These are phyloP conservation scores for Podaxis sp. DNA, from an alignment of 768 basidiomycete species.

Conservation along the genomic window DNA sequence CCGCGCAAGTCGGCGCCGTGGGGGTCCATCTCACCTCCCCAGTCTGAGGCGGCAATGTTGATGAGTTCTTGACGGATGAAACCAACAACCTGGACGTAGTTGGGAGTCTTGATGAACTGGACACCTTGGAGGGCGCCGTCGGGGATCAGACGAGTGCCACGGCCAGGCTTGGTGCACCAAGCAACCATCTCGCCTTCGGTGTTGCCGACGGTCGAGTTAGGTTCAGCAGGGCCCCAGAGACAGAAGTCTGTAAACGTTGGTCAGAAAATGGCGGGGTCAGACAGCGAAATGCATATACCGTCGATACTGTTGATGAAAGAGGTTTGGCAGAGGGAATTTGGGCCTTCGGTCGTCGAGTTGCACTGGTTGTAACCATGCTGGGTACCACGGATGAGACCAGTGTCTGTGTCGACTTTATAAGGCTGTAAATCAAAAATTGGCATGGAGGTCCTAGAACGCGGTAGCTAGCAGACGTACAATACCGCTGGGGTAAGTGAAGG, in stretches of 20 bases:
- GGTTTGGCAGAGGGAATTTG: slow-evolving; percentile 62
- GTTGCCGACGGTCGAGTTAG: slow-evolving; percentile 59
- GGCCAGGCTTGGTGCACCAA: slow-evolving; percentile 72
- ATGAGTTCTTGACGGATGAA: slow-evolving; percentile 58
- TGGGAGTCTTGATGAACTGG: slow-evolving; percentile 62
- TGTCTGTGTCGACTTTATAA: slow-evolving; percentile 38
- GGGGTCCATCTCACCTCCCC: slow-evolving; percentile 68
- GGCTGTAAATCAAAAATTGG: slow-evolving; percentile 25
- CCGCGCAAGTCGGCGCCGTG: slow-evolving; percentile 53
- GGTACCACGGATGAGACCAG: slow-evolving; percentile 33
- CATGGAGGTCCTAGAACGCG: not conserved
- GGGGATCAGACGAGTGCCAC: slow-evolving; percentile 74
- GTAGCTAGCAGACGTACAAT: slow-evolving; percentile 34
- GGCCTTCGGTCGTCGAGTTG: slow-evolving; percentile 66
- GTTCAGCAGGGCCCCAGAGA: slow-evolving; percentile 58
- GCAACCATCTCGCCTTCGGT: slow-evolving; percentile 75
- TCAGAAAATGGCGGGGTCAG: not conserved
- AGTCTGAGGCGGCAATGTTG: slow-evolving; percentile 54
- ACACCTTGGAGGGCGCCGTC: slow-evolving; percentile 61
- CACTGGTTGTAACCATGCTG: slow-evolving; percentile 70
- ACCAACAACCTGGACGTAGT: slow-evolving; percentile 65
- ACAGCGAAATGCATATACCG: slow-evolving; percentile 25
- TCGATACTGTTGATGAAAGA: slow-evolving; percentile 51
- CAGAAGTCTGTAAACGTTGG: slow-evolving; percentile 52
- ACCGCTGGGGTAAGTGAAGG: slow-evolving; percentile 41